A percentile compares a stretch with the other conserved stretches of the same genome.
Evolutionary conservation across 2,329 filamentous ascomycete genomes (phyloP).

Genomic region (Diaporthe sp.): DNA sequence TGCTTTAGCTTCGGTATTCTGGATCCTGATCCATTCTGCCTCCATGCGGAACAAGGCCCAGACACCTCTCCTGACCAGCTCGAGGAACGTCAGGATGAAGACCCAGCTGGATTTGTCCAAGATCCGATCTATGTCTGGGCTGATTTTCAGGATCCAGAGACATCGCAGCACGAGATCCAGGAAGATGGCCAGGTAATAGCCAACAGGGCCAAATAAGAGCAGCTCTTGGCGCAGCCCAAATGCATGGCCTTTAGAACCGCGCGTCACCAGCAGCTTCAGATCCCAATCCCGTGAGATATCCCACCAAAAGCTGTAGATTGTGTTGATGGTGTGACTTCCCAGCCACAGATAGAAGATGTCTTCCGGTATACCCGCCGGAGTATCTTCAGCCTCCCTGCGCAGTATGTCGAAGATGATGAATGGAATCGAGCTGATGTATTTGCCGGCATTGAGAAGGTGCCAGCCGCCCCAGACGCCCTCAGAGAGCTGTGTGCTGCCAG

Average conservation of each 20-base stretch:
- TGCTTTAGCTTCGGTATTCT: not conserved
- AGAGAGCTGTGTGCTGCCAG: not conserved
- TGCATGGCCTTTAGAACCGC: not conserved
- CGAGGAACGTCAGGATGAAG: conserved; percentile 4
- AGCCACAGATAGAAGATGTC: conserved; percentile 24
- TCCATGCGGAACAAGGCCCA: conserved; percentile 22
- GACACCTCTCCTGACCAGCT: not conserved
- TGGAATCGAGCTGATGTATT: conserved; percentile 28
- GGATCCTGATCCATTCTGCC: conserved; percentile 10
- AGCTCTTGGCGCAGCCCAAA: conserved; percentile 5
- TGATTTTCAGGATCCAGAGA: conserved; percentile 8
- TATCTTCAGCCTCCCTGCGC: conserved; percentile 19
- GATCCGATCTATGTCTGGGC: conserved; percentile 11
- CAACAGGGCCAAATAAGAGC: not conserved
- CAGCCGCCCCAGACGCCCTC: conserved; percentile 23
- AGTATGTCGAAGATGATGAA: conserved; percentile 24
- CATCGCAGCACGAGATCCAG: not conserved
- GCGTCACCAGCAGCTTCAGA: conserved; percentile 1
- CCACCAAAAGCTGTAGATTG: conserved; percentile 16
- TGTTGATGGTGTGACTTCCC: conserved; percentile 14
- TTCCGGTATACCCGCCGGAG: conserved; percentile 2
- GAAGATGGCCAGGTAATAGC: conserved; percentile 9
- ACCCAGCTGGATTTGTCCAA: conserved; percentile 9
- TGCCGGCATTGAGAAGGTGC: conserved; percentile 17
- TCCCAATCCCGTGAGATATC: conserved; percentile 27